These are phyloP conservation scores for Ascochyta viciae-villosae DNA, from an alignment of 2,329 filamentous ascomycete genomes.

Conservation along the genomic window DNA sequence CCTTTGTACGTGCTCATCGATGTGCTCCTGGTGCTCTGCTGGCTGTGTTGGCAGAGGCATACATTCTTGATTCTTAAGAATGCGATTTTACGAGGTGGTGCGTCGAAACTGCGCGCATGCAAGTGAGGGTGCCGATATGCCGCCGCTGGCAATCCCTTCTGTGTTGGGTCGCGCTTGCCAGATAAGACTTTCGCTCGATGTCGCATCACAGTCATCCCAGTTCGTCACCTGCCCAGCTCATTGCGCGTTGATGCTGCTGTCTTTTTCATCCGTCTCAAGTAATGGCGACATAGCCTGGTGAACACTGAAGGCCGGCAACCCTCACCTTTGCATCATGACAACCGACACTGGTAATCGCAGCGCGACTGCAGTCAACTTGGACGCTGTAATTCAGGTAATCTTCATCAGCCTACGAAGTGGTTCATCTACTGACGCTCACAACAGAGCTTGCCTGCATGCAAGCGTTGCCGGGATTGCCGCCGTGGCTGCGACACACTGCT, in stretches of 20 bases:
- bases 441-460: conserved; percentile 44
- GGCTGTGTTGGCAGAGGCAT: not conserved
- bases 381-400: conserved; percentile 33
- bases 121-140: conserved; percentile 6
- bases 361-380: conserved; percentile 23
- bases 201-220: conserved; percentile 12
- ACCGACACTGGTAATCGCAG: conserved; percentile 5
- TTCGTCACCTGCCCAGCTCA: conserved; percentile 16
- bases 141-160: conserved; percentile 19
- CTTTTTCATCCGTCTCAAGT: conserved; percentile 1
- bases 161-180: conserved; percentile 24
- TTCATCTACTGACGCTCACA: conserved; percentile 5
- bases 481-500: conserved; percentile 47
- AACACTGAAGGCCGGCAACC: not conserved
- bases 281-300: conserved; percentile 3
- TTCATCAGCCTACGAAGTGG: not conserved
- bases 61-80: conserved; percentile 4
- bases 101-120: conserved; percentile 2
- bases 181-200: conserved; percentile 20
- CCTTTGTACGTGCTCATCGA: conserved; percentile 1
- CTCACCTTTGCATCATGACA: conserved; percentile 7
- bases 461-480: conserved; percentile 46
- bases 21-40: conserved; percentile 3
- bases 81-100: not conserved
- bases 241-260: not conserved